Base-by-base conservation (phyloP, 805 yeast species). In the Ascoidea asiatica region DNA sequence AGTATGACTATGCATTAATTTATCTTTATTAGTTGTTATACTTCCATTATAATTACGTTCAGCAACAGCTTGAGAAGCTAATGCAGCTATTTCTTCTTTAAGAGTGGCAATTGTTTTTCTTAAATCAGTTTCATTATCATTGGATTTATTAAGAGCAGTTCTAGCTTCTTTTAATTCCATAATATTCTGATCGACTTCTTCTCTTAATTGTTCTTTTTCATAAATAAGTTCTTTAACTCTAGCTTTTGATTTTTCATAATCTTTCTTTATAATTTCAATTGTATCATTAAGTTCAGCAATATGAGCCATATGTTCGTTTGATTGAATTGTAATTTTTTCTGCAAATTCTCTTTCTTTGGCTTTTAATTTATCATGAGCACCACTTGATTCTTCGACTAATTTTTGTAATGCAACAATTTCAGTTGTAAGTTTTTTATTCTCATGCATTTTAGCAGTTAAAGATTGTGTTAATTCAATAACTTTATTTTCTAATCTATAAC, bases 401-500 rank as follows among this genome's bases (percentile, higher is more conserved):
- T 54, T 54, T 49, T 72, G 75, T 44, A 79, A 58, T 11, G 57
- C 55, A 40, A 73, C 71, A 42, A 89, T 74, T 55, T 83, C 82
- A 15, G 64, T 63, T 47, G 75, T 70, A 56, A 90, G 69, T 48
- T 72, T 73, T 65, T 81, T 81, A 62, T 89, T 89, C 53, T 87
- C 96, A 52, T 77, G 84, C 21, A 83, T 80, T 60, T 86, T 84
- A 36, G 78, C 64, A 0, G 95, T 77, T 48, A 90, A 69, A 11
- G 81, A 74, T 57, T 90, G 94, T 3, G 97, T 90, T 53, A 92
- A 75, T 62, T 89, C 95, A 52, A 92, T 88, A n/a, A 94, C 97
- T 70, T 94, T 92, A 64, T 92, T 92, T 63, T 92, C 99, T 56
- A 94, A 73, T 60, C 83, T 78, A 65, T 87, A 92, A 55, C 95